These are phyloP conservation scores for Nannochloropsis gaditana DNA, from an alignment of 108 stramenopile species.

Conservation along the genomic window DNA sequence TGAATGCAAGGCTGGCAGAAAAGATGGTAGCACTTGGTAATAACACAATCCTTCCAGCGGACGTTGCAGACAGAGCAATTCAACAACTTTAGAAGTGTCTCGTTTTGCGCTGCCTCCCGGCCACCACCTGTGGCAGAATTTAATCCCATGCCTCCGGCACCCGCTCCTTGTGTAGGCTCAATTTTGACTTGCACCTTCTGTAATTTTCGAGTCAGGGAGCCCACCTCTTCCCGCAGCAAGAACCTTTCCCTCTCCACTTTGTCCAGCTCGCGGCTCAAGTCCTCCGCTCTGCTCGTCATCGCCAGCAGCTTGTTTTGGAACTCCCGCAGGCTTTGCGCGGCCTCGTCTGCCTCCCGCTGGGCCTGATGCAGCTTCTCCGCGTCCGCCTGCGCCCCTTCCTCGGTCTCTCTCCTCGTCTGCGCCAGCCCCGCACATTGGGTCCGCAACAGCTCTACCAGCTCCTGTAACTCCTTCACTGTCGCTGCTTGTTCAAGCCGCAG, in stretches of 20 bases:
- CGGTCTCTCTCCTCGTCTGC: not conserved
- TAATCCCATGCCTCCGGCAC: slow-evolving; percentile 21
- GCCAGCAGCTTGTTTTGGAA: not conserved
- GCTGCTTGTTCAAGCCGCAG: not conserved
- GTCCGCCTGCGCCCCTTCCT: not conserved
- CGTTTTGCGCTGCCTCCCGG: slow-evolving; percentile 23
- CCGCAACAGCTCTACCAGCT: not conserved
- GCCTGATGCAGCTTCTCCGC: not conserved
- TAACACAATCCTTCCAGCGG: slow-evolving; percentile 38
- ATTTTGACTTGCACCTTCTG: slow-evolving; percentile 24
- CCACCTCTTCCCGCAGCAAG: slow-evolving; percentile 33
- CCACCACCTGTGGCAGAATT: slow-evolving; percentile 26
- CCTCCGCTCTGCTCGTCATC: not conserved
- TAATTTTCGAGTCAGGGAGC: slow-evolving; percentile 31
- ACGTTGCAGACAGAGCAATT: slow-evolving; percentile 47
- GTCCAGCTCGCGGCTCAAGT: not conserved
- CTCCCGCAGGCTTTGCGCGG: not conserved
- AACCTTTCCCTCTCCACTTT: not conserved
- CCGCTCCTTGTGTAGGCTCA: slow-evolving; percentile 22
- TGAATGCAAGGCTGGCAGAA: slow-evolving; percentile 43
- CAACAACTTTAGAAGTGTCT: slow-evolving; percentile 25
- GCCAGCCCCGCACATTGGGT: not conserved
- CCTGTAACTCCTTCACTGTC: not conserved
- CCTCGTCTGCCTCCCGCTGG: not conserved
- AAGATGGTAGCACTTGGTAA: slow-evolving; percentile 49